These are phyloP conservation scores for Plantago ovata DNA, from an alignment of 257 asterid genomes.

Conservation along the genomic window DNA sequence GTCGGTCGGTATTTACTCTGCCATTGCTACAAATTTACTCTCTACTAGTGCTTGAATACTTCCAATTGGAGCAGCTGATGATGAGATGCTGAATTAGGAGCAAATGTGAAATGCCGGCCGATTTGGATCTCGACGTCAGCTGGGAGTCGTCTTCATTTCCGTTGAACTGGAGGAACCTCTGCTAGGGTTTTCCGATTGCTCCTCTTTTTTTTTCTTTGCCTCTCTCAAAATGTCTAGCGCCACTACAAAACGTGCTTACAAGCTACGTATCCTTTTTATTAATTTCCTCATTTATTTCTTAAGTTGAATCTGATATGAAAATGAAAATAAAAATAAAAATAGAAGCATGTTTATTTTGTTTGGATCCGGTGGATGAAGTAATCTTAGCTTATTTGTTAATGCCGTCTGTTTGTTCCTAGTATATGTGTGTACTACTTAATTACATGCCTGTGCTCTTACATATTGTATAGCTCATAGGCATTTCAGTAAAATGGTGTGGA, in stretches of 20 bases:
- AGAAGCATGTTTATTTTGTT: background rate
- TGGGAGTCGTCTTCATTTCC: constrained; percentile 10
- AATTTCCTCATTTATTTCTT: background rate
- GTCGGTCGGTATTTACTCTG: too few species aligned
- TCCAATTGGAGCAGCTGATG: too few species aligned
- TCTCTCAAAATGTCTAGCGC: constrained; percentile 60
- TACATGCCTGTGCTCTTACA: too few species aligned
- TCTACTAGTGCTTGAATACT: too few species aligned
- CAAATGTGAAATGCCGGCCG: constrained; percentile 27
- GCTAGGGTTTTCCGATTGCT: constrained; percentile 38
- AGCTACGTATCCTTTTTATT: constrained; percentile 89
- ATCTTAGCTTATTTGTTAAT: background rate
- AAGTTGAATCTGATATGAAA: background rate
- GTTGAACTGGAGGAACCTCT: constrained; percentile 31
- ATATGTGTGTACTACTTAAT: too few species aligned
- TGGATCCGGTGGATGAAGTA: constrained; percentile 31
- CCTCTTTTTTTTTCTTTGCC: constrained; percentile 16
- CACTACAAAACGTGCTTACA: constrained; percentile 85
- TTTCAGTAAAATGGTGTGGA: too few species aligned
- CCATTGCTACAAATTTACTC: too few species aligned
- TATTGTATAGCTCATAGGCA: too few species aligned
- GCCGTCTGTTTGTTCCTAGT: too few species aligned
- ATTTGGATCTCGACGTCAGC: constrained; percentile 35
- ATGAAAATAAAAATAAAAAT: background rate
- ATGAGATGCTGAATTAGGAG: too few species aligned